Evolutionary conservation across 2,329 filamentous ascomycete genomes (phyloP).

Genomic region (Fusarium oxysporum): DNA sequence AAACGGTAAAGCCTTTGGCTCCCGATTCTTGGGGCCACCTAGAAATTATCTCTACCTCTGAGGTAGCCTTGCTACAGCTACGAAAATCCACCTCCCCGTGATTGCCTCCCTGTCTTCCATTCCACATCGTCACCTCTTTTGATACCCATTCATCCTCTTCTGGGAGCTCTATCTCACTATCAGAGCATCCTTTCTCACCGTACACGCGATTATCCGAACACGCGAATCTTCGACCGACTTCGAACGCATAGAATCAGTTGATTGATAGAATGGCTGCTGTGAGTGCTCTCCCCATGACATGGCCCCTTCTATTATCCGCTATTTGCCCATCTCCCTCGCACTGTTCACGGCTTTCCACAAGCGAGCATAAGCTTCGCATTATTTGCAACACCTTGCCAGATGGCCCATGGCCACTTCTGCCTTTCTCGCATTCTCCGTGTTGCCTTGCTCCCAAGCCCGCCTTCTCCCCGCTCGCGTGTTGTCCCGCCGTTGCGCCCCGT

Average conservation of each 20-base stretch:
- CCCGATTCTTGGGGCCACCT: slow-evolving; percentile 46
- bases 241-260: slow-evolving; percentile 48
- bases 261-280: slow-evolving; percentile 58
- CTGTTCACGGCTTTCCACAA: not conserved
- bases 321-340: slow-evolving; percentile 22
- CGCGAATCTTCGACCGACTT: slow-evolving; percentile 32
- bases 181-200: slow-evolving; percentile 26
- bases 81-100: slow-evolving; percentile 49
- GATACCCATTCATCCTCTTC: slow-evolving; percentile 48
- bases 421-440: not conserved
- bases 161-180: slow-evolving; percentile 36
- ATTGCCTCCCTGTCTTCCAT: slow-evolving; percentile 46
- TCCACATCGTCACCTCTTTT: slow-evolving; percentile 47
- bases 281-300: slow-evolving; percentile 46
- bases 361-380: slow-evolving; percentile 13
- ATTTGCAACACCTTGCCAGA: not conserved
- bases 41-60: slow-evolving; percentile 51
- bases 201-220: slow-evolving; percentile 39
- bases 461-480: slow-evolving; percentile 40
- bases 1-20: slow-evolving; percentile 33
- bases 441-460: slow-evolving; percentile 3
- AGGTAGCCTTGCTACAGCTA: slow-evolving; percentile 48
- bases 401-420: not conserved
- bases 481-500: slow-evolving; percentile 37
- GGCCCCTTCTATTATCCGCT: slow-evolving; percentile 31